Evolutionary conservation across 257 asterid species (phyloP).

Genomic region (Nicotiana obtusifolia): DNA sequence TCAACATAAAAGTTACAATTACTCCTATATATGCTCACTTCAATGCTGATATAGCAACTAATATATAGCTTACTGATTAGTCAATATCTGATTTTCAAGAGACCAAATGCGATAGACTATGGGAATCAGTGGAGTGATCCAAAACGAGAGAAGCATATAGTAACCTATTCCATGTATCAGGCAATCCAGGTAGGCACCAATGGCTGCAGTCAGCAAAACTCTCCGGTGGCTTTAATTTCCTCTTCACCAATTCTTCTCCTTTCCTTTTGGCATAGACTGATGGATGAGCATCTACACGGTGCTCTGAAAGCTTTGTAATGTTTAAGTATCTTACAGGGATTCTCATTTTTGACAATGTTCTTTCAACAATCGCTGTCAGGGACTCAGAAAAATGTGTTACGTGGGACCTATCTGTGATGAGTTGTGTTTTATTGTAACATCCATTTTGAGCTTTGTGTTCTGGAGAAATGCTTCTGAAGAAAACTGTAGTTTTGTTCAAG

Average conservation of each 20-base stretch:
- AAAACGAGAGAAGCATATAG: slow-evolving; percentile 16
- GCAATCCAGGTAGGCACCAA: slow-evolving; percentile 24
- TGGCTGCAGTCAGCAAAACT: slow-evolving; percentile 18
- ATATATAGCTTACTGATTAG: background rate
- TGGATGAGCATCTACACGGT: slow-evolving; percentile 20
- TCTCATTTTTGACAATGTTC: slow-evolving; percentile 8
- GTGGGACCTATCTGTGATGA: background rate
- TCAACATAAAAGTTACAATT: background rate
- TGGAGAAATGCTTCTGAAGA: slow-evolving; percentile 18
- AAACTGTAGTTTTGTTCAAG: slow-evolving; percentile 14
- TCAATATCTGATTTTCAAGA: background rate
- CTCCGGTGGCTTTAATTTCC: slow-evolving; percentile 7
- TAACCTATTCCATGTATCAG: slow-evolving; percentile 24
- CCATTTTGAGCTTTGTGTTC: slow-evolving; percentile 9
- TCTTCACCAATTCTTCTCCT: slow-evolving; percentile 1
- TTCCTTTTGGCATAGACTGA: slow-evolving; percentile 12
- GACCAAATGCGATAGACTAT: background rate
- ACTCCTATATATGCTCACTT: background rate
- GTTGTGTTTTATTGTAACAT: slow-evolving; percentile 17
- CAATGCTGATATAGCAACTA: background rate
- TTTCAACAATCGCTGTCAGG: slow-evolving; percentile 1
- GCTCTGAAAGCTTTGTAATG: slow-evolving; percentile 19
- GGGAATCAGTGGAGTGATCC: slow-evolving; percentile 4
- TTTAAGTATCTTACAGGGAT: slow-evolving; percentile 11
- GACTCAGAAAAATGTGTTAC: slow-evolving; percentile 2